phyloP scores from a whole-genome alignment of 169 alveolate genomes.

The Eimeria acervulina region DNA sequence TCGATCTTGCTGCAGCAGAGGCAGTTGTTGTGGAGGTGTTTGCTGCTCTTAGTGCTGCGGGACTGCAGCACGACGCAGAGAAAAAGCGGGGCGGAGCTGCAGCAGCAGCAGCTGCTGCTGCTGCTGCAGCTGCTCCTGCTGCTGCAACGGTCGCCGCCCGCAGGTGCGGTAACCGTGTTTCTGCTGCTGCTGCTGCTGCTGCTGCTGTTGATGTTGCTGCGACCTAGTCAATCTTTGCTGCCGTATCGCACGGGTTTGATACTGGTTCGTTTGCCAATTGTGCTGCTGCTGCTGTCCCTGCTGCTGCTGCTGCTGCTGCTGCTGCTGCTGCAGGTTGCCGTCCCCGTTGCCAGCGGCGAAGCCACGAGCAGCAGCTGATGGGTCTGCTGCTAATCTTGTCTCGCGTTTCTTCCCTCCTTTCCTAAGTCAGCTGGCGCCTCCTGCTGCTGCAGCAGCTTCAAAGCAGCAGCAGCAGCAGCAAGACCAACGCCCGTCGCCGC shows the following conservation, averaged over 20 bases:
- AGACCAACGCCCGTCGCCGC: background rate
- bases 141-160: background rate
- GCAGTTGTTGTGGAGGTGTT: conserved; percentile 27
- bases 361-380: conserved; percentile 1
- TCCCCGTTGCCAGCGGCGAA: background rate
- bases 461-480: conserved; percentile 37
- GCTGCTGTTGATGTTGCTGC: conserved; percentile 19
- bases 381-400: conserved; percentile 53
- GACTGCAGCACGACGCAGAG: conserved; percentile 24
- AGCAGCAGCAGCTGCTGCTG: background rate
- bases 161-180: background rate
- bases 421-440: conserved; percentile 57
- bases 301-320: conserved; percentile 75
- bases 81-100: background rate
- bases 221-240: background rate
- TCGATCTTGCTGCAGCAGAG: conserved; percentile 42
- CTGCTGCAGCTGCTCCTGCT: too few relatives aligned
- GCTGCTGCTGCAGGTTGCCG: background rate
- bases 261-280: conserved; percentile 19
- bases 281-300: conserved; percentile 48
- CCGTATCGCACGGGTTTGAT: background rate
- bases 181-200: conserved; percentile 4
- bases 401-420: conserved; percentile 63
- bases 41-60: conserved; percentile 55
- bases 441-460: background rate